These are phyloP conservation scores for Cynara cardunculus DNA, from an alignment of 129 eudicot genomes.

Conservation along the genomic window DNA sequence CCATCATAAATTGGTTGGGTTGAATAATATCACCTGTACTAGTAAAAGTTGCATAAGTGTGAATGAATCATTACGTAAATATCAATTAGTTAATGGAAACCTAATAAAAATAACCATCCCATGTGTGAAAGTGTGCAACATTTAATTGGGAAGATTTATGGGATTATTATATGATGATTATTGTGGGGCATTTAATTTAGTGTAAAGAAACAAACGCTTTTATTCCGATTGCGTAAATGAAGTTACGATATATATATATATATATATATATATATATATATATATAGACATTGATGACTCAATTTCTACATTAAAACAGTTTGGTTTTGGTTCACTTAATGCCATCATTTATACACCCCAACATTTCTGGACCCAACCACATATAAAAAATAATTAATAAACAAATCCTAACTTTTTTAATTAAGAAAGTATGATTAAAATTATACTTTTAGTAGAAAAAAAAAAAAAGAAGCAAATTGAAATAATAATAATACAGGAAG, in stretches of 20 bases:
- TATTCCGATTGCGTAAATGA: constrained; percentile 5
- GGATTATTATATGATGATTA: constrained; percentile 1
- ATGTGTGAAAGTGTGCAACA: constrained; percentile 2
- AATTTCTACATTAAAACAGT: constrained; percentile 1
- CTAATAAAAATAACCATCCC: constrained; percentile 1
- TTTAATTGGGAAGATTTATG: neutral
- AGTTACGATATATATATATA: neutral
- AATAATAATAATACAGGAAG: too few species aligned
- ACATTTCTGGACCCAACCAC: neutral
- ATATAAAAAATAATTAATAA: neutral
- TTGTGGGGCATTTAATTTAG: constrained; percentile 2
- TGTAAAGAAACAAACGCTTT: constrained; percentile 8
- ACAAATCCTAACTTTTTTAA: too few species aligned
- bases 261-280: too few species aligned
- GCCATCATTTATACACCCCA: neutral
- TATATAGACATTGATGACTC: neutral
- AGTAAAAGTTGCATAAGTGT: too few species aligned
- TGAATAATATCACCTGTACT: too few species aligned
- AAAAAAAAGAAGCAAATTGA: too few species aligned
- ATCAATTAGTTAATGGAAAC: neutral
- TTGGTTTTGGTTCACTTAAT: neutral
- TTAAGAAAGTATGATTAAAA: too few species aligned
- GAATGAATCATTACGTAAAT: neutral
- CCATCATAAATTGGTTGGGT: too few species aligned
- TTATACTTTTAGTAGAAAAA: too few species aligned